These are phyloP conservation scores for Collybiopsis confluens DNA, from an alignment of 768 basidiomycete species.

Conservation along the genomic window DNA sequence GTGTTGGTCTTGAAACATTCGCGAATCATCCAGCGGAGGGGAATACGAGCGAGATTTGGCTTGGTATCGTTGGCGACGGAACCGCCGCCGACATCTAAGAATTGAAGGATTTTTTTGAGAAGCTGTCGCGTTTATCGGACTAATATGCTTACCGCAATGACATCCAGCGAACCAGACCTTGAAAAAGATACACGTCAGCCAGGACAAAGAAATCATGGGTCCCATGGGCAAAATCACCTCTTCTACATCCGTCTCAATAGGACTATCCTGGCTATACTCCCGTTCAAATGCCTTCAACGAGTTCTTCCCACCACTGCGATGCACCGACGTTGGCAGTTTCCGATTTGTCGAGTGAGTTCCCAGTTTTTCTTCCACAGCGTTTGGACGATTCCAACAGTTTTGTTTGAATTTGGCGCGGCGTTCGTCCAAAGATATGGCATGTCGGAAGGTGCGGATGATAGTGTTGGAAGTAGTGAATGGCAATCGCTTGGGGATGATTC, in stretches of 20 bases:
- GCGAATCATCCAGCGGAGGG: constrained; percentile 75
- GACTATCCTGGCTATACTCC: constrained; percentile 16
- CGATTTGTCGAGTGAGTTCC: not conserved
- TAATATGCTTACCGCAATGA: constrained; percentile 63
- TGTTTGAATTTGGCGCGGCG: constrained; percentile 36
- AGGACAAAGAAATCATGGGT: not conserved
- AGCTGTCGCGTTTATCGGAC: too few species aligned
- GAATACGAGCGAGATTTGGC: constrained; percentile 63
- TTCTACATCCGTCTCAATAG: constrained; percentile 50
- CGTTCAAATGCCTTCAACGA: not conserved
- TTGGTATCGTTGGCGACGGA: constrained; percentile 52
- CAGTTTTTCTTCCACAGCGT: not conserved
- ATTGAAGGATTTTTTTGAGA: too few species aligned
- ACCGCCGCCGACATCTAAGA: constrained; percentile 71
- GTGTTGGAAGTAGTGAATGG: constrained; percentile 18
- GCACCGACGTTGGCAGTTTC: not conserved
- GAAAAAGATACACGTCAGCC: not conserved
- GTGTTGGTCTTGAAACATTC: constrained; percentile 54
- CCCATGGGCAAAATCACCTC: constrained; percentile 29
- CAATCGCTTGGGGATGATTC: constrained; percentile 11
- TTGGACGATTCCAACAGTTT: constrained; percentile 15
- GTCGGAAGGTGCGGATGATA: constrained; percentile 34
- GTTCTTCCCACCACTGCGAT: not conserved
- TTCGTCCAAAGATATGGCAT: constrained; percentile 39
- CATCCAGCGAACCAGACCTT: constrained; percentile 75